Conservation (phyloP, 2,329 filamentous ascomycete genomes). For the Phaeosphaeria sp. region DNA sequence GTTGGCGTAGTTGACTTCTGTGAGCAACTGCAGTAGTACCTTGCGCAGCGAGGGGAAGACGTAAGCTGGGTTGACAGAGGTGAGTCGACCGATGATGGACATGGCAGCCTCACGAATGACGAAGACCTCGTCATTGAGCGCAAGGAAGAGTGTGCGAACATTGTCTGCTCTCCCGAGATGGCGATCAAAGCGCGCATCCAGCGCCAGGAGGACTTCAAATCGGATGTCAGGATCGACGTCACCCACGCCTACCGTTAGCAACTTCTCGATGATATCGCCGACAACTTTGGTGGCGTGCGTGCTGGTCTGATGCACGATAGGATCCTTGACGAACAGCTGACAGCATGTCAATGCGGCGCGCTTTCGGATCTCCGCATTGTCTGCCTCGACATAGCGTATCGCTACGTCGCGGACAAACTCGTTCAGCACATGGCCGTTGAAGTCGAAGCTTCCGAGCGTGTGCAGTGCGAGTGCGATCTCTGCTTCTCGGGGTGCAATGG, state of each 20-base stretch:
- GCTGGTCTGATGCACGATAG: slow-evolving; percentile 97
- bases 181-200: slow-evolving; percentile 93
- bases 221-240: slow-evolving; percentile 89
- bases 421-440: slow-evolving; percentile 85
- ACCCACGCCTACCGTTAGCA: slow-evolving; percentile 92
- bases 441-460: slow-evolving; percentile 97
- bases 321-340: slow-evolving; percentile 94
- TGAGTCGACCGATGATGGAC: slow-evolving; percentile 92
- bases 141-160: slow-evolving; percentile 92
- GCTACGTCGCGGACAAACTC: slow-evolving; percentile 98
- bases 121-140: slow-evolving; percentile 94
- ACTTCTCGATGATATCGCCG: slow-evolving; percentile 95
- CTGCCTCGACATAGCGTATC: slow-evolving; percentile 96
- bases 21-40: slow-evolving; percentile 92
- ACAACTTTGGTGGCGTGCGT: slow-evolving; percentile 97
- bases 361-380: slow-evolving; percentile 90
- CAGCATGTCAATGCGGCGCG: slow-evolving; percentile 96
- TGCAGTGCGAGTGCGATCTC: slow-evolving; percentile 94
- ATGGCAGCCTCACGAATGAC: slow-evolving; percentile 93
- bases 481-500: slow-evolving; percentile 78
- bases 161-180: slow-evolving; percentile 98
- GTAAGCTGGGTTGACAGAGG: slow-evolving; percentile 91
- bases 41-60: slow-evolving; percentile 96
- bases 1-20: slow-evolving; percentile 94
- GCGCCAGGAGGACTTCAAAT: slow-evolving; percentile 82